Evolutionary conservation across 176 grass and related monocot genomes (phyloP).

Genomic region (Triticum timopheevii): DNA sequence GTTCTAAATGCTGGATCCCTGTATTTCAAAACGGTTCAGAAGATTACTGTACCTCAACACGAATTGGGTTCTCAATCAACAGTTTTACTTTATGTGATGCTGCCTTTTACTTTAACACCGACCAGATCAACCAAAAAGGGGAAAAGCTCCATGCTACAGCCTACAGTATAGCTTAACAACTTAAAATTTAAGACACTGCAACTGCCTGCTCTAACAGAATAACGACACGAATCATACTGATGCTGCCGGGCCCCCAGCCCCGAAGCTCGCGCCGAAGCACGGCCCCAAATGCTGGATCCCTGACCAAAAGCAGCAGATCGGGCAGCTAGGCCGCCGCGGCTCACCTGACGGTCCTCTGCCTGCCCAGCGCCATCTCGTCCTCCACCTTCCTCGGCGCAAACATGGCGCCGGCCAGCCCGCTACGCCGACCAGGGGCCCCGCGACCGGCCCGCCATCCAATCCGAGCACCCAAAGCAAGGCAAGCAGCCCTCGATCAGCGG

Average conservation of each 20-base stretch:
- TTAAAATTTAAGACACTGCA: neutral
- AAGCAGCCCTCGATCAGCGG: neutral
- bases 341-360: conserved; percentile 80
- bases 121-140: conserved; percentile 2
- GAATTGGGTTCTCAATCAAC: neutral
- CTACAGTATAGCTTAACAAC: neutral
- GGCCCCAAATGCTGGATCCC: neutral
- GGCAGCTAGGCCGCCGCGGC: neutral
- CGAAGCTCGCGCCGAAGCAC: neutral
- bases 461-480: neutral
- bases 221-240: neutral
- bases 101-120: neutral
- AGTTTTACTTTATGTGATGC: neutral
- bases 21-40: no score
- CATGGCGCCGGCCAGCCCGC: conserved; percentile 33
- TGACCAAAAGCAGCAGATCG: neutral
- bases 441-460: conserved; percentile 7
- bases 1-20: neutral
- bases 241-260: neutral
- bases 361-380: conserved; percentile 51
- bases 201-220: neutral
- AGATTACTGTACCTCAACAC: neutral
- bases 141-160: neutral
- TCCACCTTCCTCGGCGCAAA: conserved; percentile 58
- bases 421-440: conserved; percentile 11